Base-by-base conservation (phyloP, 2,329 filamentous ascomycete genomes). In the Aspergillus sp. region DNA sequence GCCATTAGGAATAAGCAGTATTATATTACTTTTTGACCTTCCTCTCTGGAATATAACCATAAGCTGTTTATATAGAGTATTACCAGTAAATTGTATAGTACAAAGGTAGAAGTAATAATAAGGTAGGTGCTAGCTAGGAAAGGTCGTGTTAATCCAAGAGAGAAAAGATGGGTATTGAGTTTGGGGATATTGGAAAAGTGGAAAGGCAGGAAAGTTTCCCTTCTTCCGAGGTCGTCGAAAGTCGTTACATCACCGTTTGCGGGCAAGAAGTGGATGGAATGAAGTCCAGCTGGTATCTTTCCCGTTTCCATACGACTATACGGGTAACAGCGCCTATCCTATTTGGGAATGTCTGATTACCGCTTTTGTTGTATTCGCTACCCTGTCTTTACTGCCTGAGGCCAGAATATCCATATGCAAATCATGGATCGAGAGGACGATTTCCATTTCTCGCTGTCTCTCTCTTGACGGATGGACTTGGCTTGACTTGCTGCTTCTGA, bases 201-300 rank as follows among this genome's bases (percentile, higher is more conserved):
- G 19, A 42, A 17, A 8, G 21, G 11, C 21, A 25, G 44, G 44
- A n/a, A 23, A 27, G 44, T n/a, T 21, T 36, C 30, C 19, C 25
- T 23, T 19, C 23, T 17, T 21, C 47, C 23, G 30, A 50, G 44
- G 44, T 32, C 51, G 51, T 38, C 36, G 21, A 30, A 17, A 41
- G 36, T 58, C 52, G 59, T 63, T 59, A 63, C 58, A 63, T 64
- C 58, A 59, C 60, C 60, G 64, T 63, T 65, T 66, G 63, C 65
- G 58, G 65, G 27, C 47, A 38, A 13, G 4, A 36, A 13, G 32
- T 44, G 41, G 47, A 50, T n/a, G 47, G 47, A 27, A 19, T 32
- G 41, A 19, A 11, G 30, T 36, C 32, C 32, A 38, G 17, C 32
- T 52, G 17, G 61, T 57, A 58, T 58, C 60, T 36, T 36, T 36